Percentiles rank a stretch among this genome's conserved stretches.
Evolutionary conservation across 305 asterid species (phyloP).

Genomic region (Euphrasia arctica): DNA sequence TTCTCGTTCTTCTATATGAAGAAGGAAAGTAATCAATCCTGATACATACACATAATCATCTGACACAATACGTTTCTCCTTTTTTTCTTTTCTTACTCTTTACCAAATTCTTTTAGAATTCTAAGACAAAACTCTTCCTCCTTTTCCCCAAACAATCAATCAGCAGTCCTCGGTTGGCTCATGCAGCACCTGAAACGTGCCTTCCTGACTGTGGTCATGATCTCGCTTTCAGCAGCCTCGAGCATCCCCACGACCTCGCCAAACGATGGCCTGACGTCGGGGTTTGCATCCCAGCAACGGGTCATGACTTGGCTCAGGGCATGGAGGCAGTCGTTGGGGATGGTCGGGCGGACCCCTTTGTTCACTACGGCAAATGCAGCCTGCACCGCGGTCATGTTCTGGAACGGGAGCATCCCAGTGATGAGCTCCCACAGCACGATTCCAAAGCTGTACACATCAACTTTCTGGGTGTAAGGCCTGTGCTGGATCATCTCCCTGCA

Average conservation of each 20-base stretch:
- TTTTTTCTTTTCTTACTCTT: conserved; percentile 17
- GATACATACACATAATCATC: conserved; percentile 60
- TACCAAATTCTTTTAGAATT: conserved; percentile 28
- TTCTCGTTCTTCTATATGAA: conserved; percentile 52
- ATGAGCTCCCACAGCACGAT: conserved; percentile 96
- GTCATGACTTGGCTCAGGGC: conserved; percentile 85
- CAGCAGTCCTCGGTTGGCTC: conserved; percentile 82
- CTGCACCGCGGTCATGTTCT: conserved; percentile 94
- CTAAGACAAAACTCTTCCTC: conserved; percentile 20
- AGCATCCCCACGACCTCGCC: conserved; percentile 82
- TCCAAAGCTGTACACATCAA: conserved; percentile 94
- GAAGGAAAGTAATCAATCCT: conserved; percentile 46
- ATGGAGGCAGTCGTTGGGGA: conserved; percentile 79
- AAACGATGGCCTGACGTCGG: conserved; percentile 88
- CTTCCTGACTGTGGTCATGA: conserved; percentile 80
- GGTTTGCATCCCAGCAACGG: conserved; percentile 86
- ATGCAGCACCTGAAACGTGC: conserved; percentile 99
- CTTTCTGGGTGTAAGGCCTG: conserved; percentile 91
- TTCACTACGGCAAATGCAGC: conserved; percentile 98
- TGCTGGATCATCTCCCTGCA: conserved; percentile 98
- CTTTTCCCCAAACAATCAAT: conserved; percentile 39
- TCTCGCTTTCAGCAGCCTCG: conserved; percentile 87
- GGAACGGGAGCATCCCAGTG: conserved; percentile 94
- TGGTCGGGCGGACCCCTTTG: conserved; percentile 85
- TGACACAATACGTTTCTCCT: conserved; percentile 37